phyloP scores from a whole-genome alignment of 2,329 filamentous ascomycete genomes.

The Emericellopsis cladophorae region DNA sequence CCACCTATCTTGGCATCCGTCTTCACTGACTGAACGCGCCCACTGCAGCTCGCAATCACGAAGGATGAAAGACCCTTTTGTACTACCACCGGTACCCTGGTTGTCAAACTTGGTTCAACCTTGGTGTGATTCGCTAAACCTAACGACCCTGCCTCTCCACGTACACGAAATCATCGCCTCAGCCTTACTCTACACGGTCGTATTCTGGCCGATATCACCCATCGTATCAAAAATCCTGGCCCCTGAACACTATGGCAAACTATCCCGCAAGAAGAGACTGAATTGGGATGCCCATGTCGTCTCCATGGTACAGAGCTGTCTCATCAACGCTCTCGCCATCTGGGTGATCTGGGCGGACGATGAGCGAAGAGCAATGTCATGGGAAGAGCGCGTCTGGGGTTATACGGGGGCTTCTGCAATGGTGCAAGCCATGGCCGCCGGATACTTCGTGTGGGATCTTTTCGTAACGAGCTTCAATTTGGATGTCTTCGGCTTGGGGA shows the following conservation, averaged over 20 bases:
- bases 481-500: slow-evolving; percentile 61
- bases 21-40: neutral
- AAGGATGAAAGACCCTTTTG: slow-evolving; percentile 62
- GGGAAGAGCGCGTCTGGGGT: slow-evolving; percentile 60
- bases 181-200: slow-evolving; percentile 54
- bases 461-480: slow-evolving; percentile 55
- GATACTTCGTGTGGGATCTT: slow-evolving; percentile 80
- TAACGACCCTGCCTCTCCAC: slow-evolving; percentile 61
- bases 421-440: slow-evolving; percentile 63
- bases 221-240: slow-evolving; percentile 49
- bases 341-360: slow-evolving; percentile 59
- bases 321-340: slow-evolving; percentile 62
- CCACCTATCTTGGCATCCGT: neutral
- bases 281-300: slow-evolving; percentile 85
- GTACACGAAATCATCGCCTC: slow-evolving; percentile 63
- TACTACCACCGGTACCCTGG: slow-evolving; percentile 46
- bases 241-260: slow-evolving; percentile 51
- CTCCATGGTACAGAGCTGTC: slow-evolving; percentile 62
- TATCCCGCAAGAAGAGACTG: slow-evolving; percentile 46
- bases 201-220: slow-evolving; percentile 57
- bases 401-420: slow-evolving; percentile 62
- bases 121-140: slow-evolving; percentile 45
- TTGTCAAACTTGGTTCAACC: slow-evolving; percentile 46
- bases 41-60: neutral
- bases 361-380: slow-evolving; percentile 53